Base-by-base conservation (phyloP, 495 filamentous ascomycete genomes). In the Annulohypoxylon moriforme region DNA sequence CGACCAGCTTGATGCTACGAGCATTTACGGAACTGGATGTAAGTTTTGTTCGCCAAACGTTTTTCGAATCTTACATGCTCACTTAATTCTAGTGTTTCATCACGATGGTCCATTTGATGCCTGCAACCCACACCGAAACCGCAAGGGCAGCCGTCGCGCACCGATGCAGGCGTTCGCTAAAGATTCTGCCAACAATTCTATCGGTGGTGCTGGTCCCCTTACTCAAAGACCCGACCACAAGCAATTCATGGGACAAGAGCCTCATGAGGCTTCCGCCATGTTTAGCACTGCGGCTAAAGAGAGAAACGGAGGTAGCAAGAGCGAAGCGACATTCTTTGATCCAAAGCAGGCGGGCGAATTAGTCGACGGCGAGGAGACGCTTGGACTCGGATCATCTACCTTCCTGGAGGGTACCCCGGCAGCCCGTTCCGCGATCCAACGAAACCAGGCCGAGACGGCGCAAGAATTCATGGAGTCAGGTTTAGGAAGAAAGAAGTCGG, bases 31-130 rank as follows among this genome's bases (percentile, higher is more conserved):
- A 46, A 92, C 93, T 66, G 96, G 96, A 78, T 85, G 95, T 98
- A 83, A 81, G 95, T 90, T 3, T 16, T n/a, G n/a, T n/a, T 62
- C 14, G 36, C 27, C 0, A 11, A 20, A 13, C 29, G 7, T 56
- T 61, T 49, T 1, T 8, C 20, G 0, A 4, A 13, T 34, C 52
- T 58, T 40, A 38, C 16, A 34, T 50, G 31, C 70, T 69, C 1
- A 71, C n/a, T 62, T 16, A 66, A 50, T 46, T 18, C 24, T 38
- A 97, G 95, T 98, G 77, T 97, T 99, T 81, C 96, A 99, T 68
- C 96, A 99, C 77, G 96, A 99, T 77, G 96, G 96, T 24, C 96
- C 96, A 8, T 99, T 97, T 74, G 96, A 99, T 81, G 96, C 96
- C 14, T 96, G 94, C 80, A 98, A 98, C 73, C 95, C 96, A 5